Percentiles rank a stretch among this genome's conserved stretches.
Evolutionary conservation across 805 yeast genomes (phyloP).

Genomic region (Schizosaccharomyces lindneri): DNA sequence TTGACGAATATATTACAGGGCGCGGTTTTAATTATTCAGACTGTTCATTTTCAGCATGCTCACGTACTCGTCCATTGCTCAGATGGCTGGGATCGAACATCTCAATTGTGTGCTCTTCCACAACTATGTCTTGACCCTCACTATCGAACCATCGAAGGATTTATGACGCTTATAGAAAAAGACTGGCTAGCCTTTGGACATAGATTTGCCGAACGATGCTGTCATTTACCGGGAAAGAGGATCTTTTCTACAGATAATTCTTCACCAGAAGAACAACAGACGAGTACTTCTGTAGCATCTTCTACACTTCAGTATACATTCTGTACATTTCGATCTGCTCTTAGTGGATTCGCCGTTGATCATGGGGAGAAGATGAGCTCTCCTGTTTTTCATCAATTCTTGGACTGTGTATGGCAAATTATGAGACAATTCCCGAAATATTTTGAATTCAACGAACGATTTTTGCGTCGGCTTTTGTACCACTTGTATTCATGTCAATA

Average conservation of each 20-base stretch:
- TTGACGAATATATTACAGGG: conserved; percentile 44
- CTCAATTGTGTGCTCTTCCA: conserved; percentile 63
- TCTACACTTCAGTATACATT: background rate
- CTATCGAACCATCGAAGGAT: conserved; percentile 70
- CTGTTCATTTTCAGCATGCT: conserved; percentile 59
- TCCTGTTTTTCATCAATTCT: conserved; percentile 82
- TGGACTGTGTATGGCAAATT: conserved; percentile 72
- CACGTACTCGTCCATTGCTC: conserved; percentile 81
- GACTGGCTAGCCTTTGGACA: conserved; percentile 95
- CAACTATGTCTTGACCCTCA: conserved; percentile 78
- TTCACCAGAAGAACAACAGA: background rate
- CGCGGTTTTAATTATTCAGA: conserved; percentile 52
- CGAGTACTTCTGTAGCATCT: background rate
- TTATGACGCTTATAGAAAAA: conserved; percentile 62
- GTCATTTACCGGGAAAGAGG: conserved; percentile 36
- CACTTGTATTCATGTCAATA: conserved; percentile 86
- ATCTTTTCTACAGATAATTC: conserved; percentile 6
- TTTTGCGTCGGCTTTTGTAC: conserved; percentile 58
- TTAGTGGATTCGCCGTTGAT: background rate
- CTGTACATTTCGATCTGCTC: background rate
- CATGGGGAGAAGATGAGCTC: conserved; percentile 33
- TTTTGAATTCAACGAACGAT: conserved; percentile 77
- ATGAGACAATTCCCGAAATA: conserved; percentile 38
- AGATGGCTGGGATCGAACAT: conserved; percentile 96
- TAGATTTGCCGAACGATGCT: conserved; percentile 60